phyloP scores from a whole-genome alignment of 192 early-diverging fungal genomes.

The Spinellus fusiger region DNA sequence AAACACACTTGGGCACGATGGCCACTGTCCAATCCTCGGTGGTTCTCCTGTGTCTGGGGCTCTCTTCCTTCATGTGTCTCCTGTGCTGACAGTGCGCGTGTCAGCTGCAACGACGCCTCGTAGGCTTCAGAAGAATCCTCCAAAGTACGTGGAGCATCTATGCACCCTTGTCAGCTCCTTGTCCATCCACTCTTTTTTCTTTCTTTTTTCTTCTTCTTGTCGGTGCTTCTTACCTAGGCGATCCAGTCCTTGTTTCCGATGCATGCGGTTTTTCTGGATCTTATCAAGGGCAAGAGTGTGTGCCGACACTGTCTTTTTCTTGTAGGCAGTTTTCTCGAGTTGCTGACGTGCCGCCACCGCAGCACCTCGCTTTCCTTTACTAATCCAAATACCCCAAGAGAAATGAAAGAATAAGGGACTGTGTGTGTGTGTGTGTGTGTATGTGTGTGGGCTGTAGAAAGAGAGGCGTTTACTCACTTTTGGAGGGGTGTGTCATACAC shows the following conservation, averaged over 20 bases:
- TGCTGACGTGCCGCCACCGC: slow-evolving; percentile 49
- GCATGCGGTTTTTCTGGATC: slow-evolving; percentile 33
- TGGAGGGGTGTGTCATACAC: slow-evolving; percentile 10
- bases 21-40: slow-evolving; percentile 5
- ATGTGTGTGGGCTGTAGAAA: background rate
- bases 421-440: background rate
- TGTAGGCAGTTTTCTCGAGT: slow-evolving; percentile 28
- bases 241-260: slow-evolving; percentile 22
- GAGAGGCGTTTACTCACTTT: slow-evolving; percentile 6
- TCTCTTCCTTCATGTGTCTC: background rate
- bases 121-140: slow-evolving; percentile 29
- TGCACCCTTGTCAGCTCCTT: background rate
- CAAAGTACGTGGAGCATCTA: background rate
- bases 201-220: no score
- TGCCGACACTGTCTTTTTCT: slow-evolving; percentile 24
- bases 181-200: background rate
- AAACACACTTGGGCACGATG: slow-evolving; percentile 46
- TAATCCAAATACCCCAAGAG: no score
- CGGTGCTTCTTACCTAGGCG: slow-evolving; percentile 14
- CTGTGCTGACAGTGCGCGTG: slow-evolving; percentile 3
- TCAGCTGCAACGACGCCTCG: slow-evolving; percentile 18
- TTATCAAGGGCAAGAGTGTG: slow-evolving; percentile 28
- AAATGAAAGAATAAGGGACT: background rate
- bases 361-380: slow-evolving; percentile 47
- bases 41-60: slow-evolving; percentile 5